Base-by-base conservation (phyloP, 495 filamentous ascomycete species). In the Tuber melanosporum region DNA sequence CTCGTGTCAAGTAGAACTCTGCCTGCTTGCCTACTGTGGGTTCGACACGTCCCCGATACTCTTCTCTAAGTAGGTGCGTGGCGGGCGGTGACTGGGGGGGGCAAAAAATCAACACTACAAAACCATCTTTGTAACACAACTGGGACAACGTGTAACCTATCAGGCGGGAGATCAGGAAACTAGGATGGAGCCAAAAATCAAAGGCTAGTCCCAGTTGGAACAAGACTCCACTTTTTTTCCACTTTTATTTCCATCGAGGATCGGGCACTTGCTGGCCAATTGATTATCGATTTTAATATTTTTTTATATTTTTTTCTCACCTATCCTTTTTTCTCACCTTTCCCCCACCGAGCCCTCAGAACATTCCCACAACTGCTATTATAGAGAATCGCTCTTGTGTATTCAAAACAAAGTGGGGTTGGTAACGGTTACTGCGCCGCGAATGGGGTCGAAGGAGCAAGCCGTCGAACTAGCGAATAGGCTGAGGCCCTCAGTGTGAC, bases 131-230 rank as follows among this genome's bases (percentile, higher is more conserved):
- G 57, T 66, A 66, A 36, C 57, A 36, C 57, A 66, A 66, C 57
- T 66, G 26, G 57, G 57, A 66, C 57, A 66, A 66, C 57, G 57
- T 66, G 57, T 66, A 66, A 66, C 57, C 26, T 66, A 66, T 66
- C 57, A 66, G 57, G 26, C 14, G 57, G 32, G 26, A 66, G 57
- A 66, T 36, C 57, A 66, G 4, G 26, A 66, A 36, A 66, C 4
- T 66, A 14, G 14, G 14, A 66, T 32, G 5, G 26, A 36, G 26
- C 57, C 22, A 62, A 14, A 62, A 62, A 32, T 32, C 22, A 66
- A 66, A 66, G 36, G 26, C 57, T 14, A 66, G 57, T 66, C 57
- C 57, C 26, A 66, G 57, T 66, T 14, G 57, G 57, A 66, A 66
- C 26, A 36, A 36, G 26, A 66, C 57, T 66, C 57, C 57, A 32